These are phyloP conservation scores for Apiotrichum mycotoxinovorans DNA, from an alignment of 1,284 basidiomycete species.

Conservation along the genomic window DNA sequence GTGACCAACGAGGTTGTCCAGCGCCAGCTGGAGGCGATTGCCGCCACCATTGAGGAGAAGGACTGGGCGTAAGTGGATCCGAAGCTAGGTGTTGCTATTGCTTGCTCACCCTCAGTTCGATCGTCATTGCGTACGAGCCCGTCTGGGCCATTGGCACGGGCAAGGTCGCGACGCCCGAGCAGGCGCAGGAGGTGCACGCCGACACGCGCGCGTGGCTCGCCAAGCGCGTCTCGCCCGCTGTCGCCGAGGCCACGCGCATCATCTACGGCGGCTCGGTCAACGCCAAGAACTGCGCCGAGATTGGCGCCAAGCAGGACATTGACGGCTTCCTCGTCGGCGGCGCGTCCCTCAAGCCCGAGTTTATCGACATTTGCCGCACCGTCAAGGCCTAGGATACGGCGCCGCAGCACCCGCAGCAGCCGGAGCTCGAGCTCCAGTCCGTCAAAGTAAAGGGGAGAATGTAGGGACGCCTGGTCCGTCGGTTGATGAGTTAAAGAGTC, in stretches of 20 bases:
- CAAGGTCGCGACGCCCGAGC: constrained; percentile 78
- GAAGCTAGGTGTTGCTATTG: not conserved
- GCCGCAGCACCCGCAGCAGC: too few species aligned
- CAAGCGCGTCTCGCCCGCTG: constrained; percentile 62
- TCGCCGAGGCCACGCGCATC: constrained; percentile 75
- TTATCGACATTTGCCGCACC: constrained; percentile 85
- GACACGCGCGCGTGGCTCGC: constrained; percentile 76
- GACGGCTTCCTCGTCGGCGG: constrained; percentile 99
- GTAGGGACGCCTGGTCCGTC: not conserved
- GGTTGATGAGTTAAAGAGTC: not conserved
- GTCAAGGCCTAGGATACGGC: constrained; percentile 23
- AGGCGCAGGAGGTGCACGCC: constrained; percentile 87
- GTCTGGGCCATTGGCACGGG: constrained; percentile 99
- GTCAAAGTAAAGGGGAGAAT: not conserved
- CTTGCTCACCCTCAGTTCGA: constrained; percentile 57
- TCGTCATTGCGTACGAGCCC: constrained; percentile 94
- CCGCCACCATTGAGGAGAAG: constrained; percentile 58
- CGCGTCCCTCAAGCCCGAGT: constrained; percentile 96
- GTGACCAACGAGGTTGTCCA: constrained; percentile 78
- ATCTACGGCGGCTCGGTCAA: constrained; percentile 96
- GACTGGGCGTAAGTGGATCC: constrained; percentile 73
- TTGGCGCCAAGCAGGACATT: constrained; percentile 73
- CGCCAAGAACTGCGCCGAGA: constrained; percentile 79
- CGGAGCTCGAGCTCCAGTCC: too few species aligned
- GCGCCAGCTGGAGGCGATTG: constrained; percentile 75